These are phyloP conservation scores for Eimeria praecox DNA, from an alignment of 169 alveolate genomes.

Conservation along the genomic window DNA sequence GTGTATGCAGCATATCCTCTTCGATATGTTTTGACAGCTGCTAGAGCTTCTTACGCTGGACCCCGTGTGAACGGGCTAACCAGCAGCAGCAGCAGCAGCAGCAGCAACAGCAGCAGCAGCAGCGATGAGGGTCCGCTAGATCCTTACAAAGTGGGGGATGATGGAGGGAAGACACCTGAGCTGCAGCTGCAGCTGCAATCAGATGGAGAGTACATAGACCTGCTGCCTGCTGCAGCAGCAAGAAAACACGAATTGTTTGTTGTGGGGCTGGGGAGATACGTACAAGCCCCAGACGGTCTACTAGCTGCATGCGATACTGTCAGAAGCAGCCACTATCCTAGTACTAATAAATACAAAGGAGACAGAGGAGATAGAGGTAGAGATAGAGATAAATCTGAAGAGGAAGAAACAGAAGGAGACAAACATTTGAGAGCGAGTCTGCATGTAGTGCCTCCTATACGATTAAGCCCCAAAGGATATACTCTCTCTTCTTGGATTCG, in stretches of 20 bases:
- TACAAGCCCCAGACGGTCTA: slow-evolving; percentile 22
- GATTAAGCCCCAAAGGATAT: background rate
- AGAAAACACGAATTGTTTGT: background rate
- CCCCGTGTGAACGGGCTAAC: background rate
- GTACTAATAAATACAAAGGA: background rate
- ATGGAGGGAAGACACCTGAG: background rate
- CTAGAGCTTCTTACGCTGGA: slow-evolving; percentile 26
- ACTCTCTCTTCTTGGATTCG: background rate
- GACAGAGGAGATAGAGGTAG: background rate
- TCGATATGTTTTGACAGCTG: background rate
- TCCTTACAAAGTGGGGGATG: background rate
- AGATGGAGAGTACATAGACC: slow-evolving; percentile 33
- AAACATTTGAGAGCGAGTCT: background rate
- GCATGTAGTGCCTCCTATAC: slow-evolving; percentile 14
- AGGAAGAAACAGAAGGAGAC: background rate
- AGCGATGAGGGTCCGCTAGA: background rate
- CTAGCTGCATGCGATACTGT: slow-evolving; percentile 45
- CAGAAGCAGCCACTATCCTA: background rate
- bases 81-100: slow-evolving; percentile 38
- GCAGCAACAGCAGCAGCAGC: slow-evolving; percentile 39
- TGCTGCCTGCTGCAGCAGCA: slow-evolving; percentile 38
- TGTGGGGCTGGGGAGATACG: slow-evolving; percentile 15
- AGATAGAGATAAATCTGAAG: background rate
- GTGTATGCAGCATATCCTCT: slow-evolving; percentile 35
- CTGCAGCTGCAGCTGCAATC: slow-evolving; percentile 27